Percentiles rank a stretch among this genome's conserved stretches.
Evolutionary conservation across 768 basidiomycete species (phyloP).

Genomic region (Rubroboletus pulcherrimus): DNA sequence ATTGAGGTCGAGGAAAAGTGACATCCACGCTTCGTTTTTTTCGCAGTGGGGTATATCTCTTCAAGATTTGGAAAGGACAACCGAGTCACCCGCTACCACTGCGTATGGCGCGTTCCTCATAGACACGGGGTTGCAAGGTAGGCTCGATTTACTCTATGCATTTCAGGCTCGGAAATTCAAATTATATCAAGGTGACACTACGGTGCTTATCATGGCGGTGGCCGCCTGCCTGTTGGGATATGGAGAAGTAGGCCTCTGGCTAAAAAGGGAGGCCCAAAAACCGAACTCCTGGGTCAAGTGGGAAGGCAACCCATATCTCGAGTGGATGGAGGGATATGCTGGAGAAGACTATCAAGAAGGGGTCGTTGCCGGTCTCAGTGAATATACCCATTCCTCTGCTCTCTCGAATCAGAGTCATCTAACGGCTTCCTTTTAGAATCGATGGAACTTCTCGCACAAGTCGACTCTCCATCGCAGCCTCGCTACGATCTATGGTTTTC

Average conservation of each 20-base stretch:
- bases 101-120: conserved; percentile 6
- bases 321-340: not conserved
- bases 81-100: conserved; percentile 1
- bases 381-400: not conserved
- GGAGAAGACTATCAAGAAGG: not conserved
- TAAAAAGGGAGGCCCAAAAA: conserved; percentile 1
- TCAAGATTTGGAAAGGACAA: not conserved
- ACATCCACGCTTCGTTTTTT: not conserved
- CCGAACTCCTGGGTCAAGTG: conserved; percentile 2
- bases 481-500: conserved; percentile 3
- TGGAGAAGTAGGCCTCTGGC: not conserved
- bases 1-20: not conserved
- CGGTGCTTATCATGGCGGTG: not conserved
- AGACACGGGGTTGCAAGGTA: conserved; percentile 3
- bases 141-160: not conserved
- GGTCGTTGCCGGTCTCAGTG: not conserved
- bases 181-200: not conserved
- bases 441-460: not conserved
- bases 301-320: conserved; percentile 2
- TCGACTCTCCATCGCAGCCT: not conserved
- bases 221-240: conserved; percentile 3
- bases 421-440: not conserved
- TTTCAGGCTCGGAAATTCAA: not conserved
- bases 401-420: not conserved
- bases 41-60: not conserved